Conservation (phyloP, 371 early-diverging fungal species). For the Mucor irregularis region DNA sequence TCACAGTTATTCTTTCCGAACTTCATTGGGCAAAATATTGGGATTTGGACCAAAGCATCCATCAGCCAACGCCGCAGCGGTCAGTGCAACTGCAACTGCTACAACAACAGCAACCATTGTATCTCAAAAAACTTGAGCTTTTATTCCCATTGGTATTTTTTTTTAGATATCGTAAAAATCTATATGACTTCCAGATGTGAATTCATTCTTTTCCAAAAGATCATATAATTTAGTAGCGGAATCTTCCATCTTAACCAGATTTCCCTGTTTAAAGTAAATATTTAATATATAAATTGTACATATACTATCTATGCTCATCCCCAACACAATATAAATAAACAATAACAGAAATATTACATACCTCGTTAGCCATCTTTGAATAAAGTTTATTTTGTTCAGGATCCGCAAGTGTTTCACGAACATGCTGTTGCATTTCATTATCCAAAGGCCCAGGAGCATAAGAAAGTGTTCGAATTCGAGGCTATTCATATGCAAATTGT, state of each 20-base stretch:
- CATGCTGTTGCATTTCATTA: conserved; percentile 82
- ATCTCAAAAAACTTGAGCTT: conserved; percentile 12
- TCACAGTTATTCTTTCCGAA: conserved; percentile 12
- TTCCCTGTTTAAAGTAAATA: conserved; percentile 37
- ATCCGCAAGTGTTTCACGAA: conserved; percentile 77
- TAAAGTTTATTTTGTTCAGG: conserved; percentile 63
- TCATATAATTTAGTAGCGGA: conserved; percentile 66
- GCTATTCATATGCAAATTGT: too few species aligned
- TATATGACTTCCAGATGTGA: conserved; percentile 76
- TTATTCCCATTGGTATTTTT: too few species aligned
- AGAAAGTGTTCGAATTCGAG: conserved; percentile 61
- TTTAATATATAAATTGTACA: neutral
- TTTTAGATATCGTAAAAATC: conserved; percentile 72
- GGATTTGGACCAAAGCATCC: conserved; percentile 19
- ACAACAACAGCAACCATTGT: conserved; percentile 9
- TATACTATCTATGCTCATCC: too few species aligned
- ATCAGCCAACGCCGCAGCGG: too few species aligned
- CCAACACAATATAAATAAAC: neutral
- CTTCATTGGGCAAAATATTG: conserved; percentile 21
- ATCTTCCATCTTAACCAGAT: conserved; percentile 72
- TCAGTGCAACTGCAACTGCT: too few species aligned
- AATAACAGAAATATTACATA: too few species aligned
- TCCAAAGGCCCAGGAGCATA: conserved; percentile 94
- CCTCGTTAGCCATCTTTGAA: conserved; percentile 60
- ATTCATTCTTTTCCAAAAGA: conserved; percentile 58